Percentiles rank a stretch among this genome's conserved stretches.
Evolutionary conservation across 129 eudicot species (phyloP).

Genomic region (Oenanthe sinensis): DNA sequence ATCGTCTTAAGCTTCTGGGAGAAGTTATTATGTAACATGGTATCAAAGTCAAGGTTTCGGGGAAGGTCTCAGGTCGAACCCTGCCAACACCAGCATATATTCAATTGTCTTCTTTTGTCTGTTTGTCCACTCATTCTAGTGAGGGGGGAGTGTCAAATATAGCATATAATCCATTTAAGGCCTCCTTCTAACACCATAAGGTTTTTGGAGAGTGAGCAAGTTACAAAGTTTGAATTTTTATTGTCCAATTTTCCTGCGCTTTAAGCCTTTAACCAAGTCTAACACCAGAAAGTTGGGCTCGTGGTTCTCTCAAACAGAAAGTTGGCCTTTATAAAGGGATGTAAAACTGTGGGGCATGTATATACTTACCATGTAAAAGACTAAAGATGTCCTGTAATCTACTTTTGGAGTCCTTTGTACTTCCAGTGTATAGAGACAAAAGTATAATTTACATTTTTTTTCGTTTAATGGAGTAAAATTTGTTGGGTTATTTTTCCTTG

Average conservation of each 20-base stretch:
- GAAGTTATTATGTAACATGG: not conserved
- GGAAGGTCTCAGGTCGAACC: not conserved
- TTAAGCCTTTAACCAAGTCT: not conserved
- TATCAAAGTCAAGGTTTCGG: too few relatives aligned
- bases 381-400: not conserved
- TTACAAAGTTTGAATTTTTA: not conserved
- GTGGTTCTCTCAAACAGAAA: not conserved
- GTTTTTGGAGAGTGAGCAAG: not conserved
- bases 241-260: not conserved
- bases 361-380: not conserved
- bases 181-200: not conserved
- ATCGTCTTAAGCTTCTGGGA: not conserved
- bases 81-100: not conserved
- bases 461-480: not conserved
- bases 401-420: not conserved
- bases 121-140: not conserved
- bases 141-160: not conserved
- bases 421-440: not conserved
- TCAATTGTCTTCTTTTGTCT: not conserved
- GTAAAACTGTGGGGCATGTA: not conserved
- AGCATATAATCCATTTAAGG: not conserved
- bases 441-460: not conserved
- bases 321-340: not conserved
- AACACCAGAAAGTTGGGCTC: not conserved
- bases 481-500: conserved; percentile 9